Conservation (phyloP, 2,329 filamentous ascomycete species). For the Hypoxylon sp. region DNA sequence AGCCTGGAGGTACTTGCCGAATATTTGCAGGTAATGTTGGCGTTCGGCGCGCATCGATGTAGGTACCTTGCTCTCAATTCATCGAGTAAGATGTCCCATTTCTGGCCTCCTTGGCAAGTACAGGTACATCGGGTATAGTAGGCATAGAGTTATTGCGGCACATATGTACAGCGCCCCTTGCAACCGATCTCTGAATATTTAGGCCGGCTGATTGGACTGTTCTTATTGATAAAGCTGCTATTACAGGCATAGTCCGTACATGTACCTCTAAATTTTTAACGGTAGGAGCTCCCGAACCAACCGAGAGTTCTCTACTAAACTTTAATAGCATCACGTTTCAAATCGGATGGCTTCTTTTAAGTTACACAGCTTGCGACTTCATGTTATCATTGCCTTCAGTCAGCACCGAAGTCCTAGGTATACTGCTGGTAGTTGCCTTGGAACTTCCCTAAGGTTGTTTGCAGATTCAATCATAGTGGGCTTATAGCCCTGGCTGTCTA, state of each 20-base stretch:
- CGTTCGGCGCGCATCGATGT: constrained; percentile 33
- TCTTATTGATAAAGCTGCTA: constrained; percentile 13
- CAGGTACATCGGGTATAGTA: constrained; percentile 25
- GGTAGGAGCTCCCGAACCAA: constrained; percentile 33
- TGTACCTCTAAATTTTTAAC: constrained; percentile 18
- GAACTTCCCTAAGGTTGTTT: background rate
- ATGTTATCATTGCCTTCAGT: too few relatives aligned
- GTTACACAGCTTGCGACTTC: constrained; percentile 16
- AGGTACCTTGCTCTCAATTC: constrained; percentile 24
- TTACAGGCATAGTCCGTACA: constrained; percentile 21
- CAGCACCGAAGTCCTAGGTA: too few relatives aligned
- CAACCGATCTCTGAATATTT: background rate
- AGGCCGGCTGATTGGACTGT: constrained; percentile 27
- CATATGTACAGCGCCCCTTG: background rate
- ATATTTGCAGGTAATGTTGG: constrained; percentile 25
- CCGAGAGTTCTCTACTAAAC: constrained; percentile 28
- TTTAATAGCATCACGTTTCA: constrained; percentile 19
- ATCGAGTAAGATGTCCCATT: constrained; percentile 21
- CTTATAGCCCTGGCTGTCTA: background rate
- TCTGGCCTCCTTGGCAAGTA: constrained; percentile 40
- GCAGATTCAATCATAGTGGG: background rate
- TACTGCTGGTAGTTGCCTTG: background rate
- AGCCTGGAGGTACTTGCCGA: constrained; percentile 27
- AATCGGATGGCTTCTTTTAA: background rate
- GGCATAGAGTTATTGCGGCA: constrained; percentile 1